Evolutionary conservation across 1,139 yeast genomes (phyloP), one percentile per base, ranked within the genome.

Genomic region (Zygosaccharomyces pseudobailii): DNA sequence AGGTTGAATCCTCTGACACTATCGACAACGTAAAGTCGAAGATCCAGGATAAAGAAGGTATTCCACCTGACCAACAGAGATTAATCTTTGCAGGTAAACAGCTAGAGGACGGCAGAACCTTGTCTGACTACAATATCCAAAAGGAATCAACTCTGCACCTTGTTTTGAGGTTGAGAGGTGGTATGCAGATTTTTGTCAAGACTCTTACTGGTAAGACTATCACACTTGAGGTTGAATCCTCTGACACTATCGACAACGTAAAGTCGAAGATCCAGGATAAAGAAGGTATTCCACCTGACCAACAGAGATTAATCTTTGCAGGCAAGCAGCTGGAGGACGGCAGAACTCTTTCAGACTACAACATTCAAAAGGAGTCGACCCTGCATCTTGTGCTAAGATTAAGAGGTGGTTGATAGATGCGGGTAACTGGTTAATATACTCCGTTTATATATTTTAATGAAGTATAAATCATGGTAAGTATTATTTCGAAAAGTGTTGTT

Each of bases 251-350:
- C 52, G 87, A 82, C 66, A 81, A 82, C 61, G 97, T 92, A 81
- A 90, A 92, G 82, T 80, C 96, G 73, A 89, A 90, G 85, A 90
- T 92, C 74, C 96, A 88, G 78, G 97, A 88, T 82, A 88, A 88
- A 80, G 97, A 89, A 75, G 97, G 97, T 68, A 89, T 90, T 66
- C 97, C 97, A 73, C 96, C 97, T 61, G 97, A 89, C 75, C 96
- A 89, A 76, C 97, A 90, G 79, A 86, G 97, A 78, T 81, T 90
- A 71, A 88, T 90, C 80, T 90, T 90, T 72, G 97, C 97, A 70
- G 97, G 97, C 83, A 90, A 89, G 80, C 97, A 89, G 78, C 70
- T 79, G 58, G 84, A 80, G 67, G 84, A 80, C 50, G 85, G 84
- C 45, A 78, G 84, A 76, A 79, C 84, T 28, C 65, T 80, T 35